Conservation (phyloP, 306 rosid genomes). For the Citrullus amarus region DNA sequence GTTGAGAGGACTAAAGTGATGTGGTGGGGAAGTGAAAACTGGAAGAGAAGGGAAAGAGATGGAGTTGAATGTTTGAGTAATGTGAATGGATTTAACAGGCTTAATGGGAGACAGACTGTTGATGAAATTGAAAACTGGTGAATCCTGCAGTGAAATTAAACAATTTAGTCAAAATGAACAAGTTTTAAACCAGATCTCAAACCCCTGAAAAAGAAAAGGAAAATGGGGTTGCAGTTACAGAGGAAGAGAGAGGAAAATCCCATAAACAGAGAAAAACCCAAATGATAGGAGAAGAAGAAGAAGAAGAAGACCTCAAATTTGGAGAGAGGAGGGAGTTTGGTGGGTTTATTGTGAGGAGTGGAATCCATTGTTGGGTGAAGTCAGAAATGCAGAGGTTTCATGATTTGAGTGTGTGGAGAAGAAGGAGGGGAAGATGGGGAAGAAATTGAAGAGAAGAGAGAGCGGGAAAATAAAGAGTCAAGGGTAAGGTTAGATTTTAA, state of each 20-base stretch:
- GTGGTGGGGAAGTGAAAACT: slow-evolving; percentile 65
- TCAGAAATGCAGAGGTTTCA: not conserved
- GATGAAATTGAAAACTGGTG: slow-evolving; percentile 66
- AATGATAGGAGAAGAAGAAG: not conserved
- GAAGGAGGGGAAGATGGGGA: not conserved
- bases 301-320: slow-evolving; percentile 40
- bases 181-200: not conserved
- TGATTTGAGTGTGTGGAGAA: slow-evolving; percentile 5
- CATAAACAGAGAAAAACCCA: not conserved
- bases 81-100: slow-evolving; percentile 53
- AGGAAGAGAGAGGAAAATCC: not conserved
- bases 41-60: slow-evolving; percentile 58
- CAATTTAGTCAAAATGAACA: not conserved
- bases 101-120: slow-evolving; percentile 74
- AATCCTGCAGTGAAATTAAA: slow-evolving; percentile 49
- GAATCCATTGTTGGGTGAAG: slow-evolving; percentile 23
- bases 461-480: not conserved
- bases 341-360: slow-evolving; percentile 65
- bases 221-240: not conserved
- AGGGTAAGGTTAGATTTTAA: not conserved
- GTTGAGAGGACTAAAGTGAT: slow-evolving; percentile 43
- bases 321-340: slow-evolving; percentile 40
- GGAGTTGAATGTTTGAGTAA: slow-evolving; percentile 55
- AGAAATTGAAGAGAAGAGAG: not conserved
- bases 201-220: not conserved